phyloP scores from a whole-genome alignment of 768 basidiomycete species.

The Floccularia luteovirens region DNA sequence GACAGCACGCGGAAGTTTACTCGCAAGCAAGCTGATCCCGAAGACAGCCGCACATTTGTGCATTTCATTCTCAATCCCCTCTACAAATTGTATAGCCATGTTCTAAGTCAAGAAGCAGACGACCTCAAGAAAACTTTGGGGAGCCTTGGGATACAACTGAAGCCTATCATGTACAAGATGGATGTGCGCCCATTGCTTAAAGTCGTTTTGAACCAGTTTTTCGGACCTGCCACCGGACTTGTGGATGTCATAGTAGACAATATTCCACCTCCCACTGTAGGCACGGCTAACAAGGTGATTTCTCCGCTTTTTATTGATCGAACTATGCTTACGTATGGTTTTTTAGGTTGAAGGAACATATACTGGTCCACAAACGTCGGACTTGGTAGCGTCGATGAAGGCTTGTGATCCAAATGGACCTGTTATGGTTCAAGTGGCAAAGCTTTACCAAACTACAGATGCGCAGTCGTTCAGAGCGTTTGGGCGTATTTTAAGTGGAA shows the following conservation, averaged over 20 bases:
- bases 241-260: constrained; percentile 90
- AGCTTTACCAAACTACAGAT: constrained; percentile 94
- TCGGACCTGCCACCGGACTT: constrained; percentile 82
- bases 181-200: constrained; percentile 93
- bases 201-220: constrained; percentile 92
- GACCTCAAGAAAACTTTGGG: constrained; percentile 72
- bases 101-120: constrained; percentile 92
- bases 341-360: constrained; percentile 75
- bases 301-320: neutral
- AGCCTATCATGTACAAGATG: constrained; percentile 97
- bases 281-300: constrained; percentile 51
- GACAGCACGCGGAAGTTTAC: constrained; percentile 81
- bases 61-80: constrained; percentile 95
- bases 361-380: constrained; percentile 80
- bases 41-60: constrained; percentile 80
- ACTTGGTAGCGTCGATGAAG: constrained; percentile 73
- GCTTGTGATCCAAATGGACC: constrained; percentile 80
- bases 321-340: neutral
- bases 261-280: constrained; percentile 74
- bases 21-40: constrained; percentile 74
- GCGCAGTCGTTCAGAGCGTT: constrained; percentile 96
- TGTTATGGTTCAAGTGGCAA: constrained; percentile 88
- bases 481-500: constrained; percentile 91
- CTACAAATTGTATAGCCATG: constrained; percentile 95
- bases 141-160: constrained; percentile 75